Evolutionary conservation across 2,329 filamentous ascomycete genomes (phyloP), one percentile per base, ranked within the genome.

Genomic region (Fusarium cyanostomum): DNA sequence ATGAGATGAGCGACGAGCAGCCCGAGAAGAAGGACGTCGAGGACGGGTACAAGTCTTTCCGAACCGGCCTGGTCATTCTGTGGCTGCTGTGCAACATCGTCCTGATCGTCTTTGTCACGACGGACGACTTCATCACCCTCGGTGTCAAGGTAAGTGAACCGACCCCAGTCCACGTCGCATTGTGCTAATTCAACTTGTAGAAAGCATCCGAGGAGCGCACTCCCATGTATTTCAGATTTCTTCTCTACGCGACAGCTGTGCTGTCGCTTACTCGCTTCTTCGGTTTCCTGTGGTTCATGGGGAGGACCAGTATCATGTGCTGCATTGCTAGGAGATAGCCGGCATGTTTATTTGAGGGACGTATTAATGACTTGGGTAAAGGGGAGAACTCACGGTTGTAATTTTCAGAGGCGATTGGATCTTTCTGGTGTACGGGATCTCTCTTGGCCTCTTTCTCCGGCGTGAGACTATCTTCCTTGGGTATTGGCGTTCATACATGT

Each of bases 51-150:
- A 69, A 69, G 38, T 69, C 67, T 18, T 69, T 69, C 58, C 50
- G 67, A 62, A 69, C 67, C 2, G 67, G 67, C 15, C 56, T 69
- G 7, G 67, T 69, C 11, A 63, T 69, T 50, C 57, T 69, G 1
- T 69, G 67, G 67, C 13, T 69, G 31, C 62, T 69, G 3, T 69
- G 67, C n/a, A 69, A 69, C 41, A 63, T 69, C 39, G 57, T 69
- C 42, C 59, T 69, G 8, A 69, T 69, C 33, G 58, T 67, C 13
- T 59, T 57, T n/a, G 61, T 69, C 12, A 69, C 67, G 27, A 69
- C 64, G 18, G 67, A 69, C 37, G 67, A 69, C 12, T 69, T 69
- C 8, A 59, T 57, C 21, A 55, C 56, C 28, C 53, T 69, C 21
- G 67, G 67, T 16, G 67, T 69, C 12, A 44, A 52, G 7, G 67